phyloP scores from a whole-genome alignment of 208 protist genomes.

The Acanthamoeba lugdunensis region DNA sequence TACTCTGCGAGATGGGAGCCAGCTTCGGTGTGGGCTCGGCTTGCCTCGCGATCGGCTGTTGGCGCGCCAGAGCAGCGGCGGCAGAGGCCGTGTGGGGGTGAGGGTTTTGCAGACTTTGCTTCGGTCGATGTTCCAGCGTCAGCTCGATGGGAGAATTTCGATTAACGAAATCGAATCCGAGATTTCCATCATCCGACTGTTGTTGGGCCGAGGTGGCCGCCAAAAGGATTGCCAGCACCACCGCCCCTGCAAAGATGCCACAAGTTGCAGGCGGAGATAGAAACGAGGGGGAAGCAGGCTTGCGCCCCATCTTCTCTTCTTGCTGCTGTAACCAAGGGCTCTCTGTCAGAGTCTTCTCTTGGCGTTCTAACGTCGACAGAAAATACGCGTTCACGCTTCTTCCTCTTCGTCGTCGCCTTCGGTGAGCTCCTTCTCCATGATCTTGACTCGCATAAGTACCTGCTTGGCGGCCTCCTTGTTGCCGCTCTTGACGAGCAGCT shows the following conservation, averaged over 20 bases:
- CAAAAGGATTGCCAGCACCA: not conserved
- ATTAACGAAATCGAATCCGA: not conserved
- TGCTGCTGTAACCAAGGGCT: not conserved
- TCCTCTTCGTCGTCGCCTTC: conserved; percentile 41
- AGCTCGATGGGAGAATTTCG: not conserved
- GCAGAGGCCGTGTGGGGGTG: not conserved
- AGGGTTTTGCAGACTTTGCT: not conserved
- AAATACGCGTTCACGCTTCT: not conserved
- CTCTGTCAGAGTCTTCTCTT: not conserved
- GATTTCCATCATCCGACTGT: not conserved
- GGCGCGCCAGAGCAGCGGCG: not conserved
- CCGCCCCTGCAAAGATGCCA: not conserved
- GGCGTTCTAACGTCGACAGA: not conserved
- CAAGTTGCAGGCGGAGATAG: not conserved
- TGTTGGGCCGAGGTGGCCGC: not conserved
- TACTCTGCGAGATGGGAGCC: not conserved
- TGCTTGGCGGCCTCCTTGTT: conserved; percentile 26
- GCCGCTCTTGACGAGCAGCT: not conserved
- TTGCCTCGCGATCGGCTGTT: not conserved
- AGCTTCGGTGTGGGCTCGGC: not conserved
- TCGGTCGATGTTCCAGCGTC: not conserved
- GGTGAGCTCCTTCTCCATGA: conserved; percentile 73
- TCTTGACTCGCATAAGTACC: conserved; percentile 50
- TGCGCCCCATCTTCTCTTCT: conserved; percentile 9
- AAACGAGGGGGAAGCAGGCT: conserved; percentile 4